Percentiles rank a stretch among this genome's conserved stretches.
Conservation (phyloP, 2,329 filamentous ascomycete genomes). For the Pseudocercospora musae region DNA sequence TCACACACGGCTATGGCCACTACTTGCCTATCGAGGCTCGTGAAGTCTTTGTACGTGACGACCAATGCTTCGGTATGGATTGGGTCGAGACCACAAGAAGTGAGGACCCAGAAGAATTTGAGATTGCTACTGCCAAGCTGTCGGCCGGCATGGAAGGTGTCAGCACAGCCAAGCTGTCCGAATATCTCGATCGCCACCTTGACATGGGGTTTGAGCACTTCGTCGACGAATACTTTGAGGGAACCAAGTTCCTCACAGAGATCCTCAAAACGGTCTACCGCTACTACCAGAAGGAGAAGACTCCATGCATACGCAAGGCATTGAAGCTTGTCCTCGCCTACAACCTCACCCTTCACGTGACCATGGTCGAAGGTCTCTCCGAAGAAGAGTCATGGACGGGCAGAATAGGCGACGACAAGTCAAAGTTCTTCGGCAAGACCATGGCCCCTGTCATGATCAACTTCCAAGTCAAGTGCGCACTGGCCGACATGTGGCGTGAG, state of each 20-base stretch:
- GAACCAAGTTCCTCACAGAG: slow-evolving; percentile 90
- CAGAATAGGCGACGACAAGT: slow-evolving; percentile 79
- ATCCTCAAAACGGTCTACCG: slow-evolving; percentile 94
- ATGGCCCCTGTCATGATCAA: slow-evolving; percentile 98
- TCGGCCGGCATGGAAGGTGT: slow-evolving; percentile 88
- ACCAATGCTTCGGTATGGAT: slow-evolving; percentile 88
- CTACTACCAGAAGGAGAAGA: slow-evolving; percentile 84
- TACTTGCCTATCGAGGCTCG: slow-evolving; percentile 89
- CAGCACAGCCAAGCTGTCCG: slow-evolving; percentile 73
- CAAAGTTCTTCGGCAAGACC: slow-evolving; percentile 84
- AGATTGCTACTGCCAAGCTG: slow-evolving; percentile 81
- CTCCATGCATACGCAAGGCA: slow-evolving; percentile 88
- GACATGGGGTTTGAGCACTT: slow-evolving; percentile 89
- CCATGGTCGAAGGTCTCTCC: slow-evolving; percentile 85
- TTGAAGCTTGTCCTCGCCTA: slow-evolving; percentile 93
- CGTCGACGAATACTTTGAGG: slow-evolving; percentile 93
- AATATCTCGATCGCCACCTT: slow-evolving; percentile 94
- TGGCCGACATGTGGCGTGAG: slow-evolving; percentile 98
- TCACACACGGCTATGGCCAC: slow-evolving; percentile 94
- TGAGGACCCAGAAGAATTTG: slow-evolving; percentile 65
- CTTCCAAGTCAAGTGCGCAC: slow-evolving; percentile 96
- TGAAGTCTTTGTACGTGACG: slow-evolving; percentile 87
- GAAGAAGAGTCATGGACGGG: slow-evolving; percentile 75
- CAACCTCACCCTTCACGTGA: slow-evolving; percentile 91
- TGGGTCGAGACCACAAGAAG: slow-evolving; percentile 84